These are phyloP conservation scores for Schwanniomyces sp. DNA, from an alignment of 805 yeast species.

Conservation along the genomic window DNA sequence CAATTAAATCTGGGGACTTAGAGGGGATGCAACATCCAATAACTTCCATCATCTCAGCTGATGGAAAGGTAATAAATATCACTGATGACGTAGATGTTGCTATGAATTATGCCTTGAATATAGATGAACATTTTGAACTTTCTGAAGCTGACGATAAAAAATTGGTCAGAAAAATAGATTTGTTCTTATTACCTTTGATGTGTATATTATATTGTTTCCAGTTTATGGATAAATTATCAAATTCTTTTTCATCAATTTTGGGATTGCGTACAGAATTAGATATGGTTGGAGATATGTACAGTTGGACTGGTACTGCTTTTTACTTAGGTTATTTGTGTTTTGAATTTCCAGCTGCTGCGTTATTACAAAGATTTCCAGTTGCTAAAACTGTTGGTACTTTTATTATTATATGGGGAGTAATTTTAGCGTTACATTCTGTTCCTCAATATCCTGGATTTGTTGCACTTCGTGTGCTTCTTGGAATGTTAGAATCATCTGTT, in stretches of 20 bases:
- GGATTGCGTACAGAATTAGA: conserved; percentile 37
- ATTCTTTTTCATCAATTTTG: conserved; percentile 38
- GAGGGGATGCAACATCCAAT: neutral
- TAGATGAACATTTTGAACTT: conserved; percentile 11
- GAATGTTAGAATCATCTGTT: conserved; percentile 37
- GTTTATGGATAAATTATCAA: conserved; percentile 38
- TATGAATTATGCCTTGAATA: conserved; percentile 29
- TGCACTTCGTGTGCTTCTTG: conserved; percentile 38
- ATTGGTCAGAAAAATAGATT: conserved; percentile 20
- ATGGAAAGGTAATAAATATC: conserved; percentile 22
- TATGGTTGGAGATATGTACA: conserved; percentile 33
- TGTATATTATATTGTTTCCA: conserved; percentile 24
- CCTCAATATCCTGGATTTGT: conserved; percentile 43
- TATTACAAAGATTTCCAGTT: conserved; percentile 58
- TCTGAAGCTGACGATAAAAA: conserved; percentile 15
- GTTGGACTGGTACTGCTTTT: conserved; percentile 41
- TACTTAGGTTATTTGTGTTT: conserved; percentile 61
- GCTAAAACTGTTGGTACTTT: conserved; percentile 48
- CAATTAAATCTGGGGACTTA: no score
- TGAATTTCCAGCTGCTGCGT: conserved; percentile 47
- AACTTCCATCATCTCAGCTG: neutral
- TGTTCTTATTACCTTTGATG: conserved; percentile 24
- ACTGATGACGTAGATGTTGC: conserved; percentile 41
- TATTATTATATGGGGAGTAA: conserved; percentile 61
- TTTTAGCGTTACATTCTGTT: conserved; percentile 55